Evolutionary conservation across 2,329 filamentous ascomycete species (phyloP), one percentile per base, ranked within the genome.

Genomic region (Ascochyta pisi): DNA sequence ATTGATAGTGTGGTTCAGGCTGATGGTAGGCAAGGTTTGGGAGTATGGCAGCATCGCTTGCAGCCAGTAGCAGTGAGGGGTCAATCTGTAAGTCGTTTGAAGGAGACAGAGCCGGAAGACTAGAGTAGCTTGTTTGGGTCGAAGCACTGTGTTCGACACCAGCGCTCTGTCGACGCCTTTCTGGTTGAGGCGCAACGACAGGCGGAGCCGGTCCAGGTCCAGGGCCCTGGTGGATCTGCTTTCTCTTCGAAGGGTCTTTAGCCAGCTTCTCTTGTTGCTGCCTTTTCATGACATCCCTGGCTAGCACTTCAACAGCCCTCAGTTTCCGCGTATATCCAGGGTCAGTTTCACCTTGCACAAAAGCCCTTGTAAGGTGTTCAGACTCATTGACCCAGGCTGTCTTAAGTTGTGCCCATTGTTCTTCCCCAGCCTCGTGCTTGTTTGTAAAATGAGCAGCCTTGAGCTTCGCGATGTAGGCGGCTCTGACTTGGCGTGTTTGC

Each of bases 251-350:
- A 2, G 81, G 77, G 65, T 86, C 79, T 51, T 82, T 80, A 62
- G 84, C 85, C 0, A 79, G 80, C 56, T 85, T 83, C 61, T 90
- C 87, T 65, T 91, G 88, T 33, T 88, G 84, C 49, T 89, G 81
- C 43, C 91, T 83, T 76, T 93, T 93, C 83, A 91, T 88, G 16
- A 91, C 88, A 74, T 94, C 90, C 47, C 87, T 83, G 48, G 89
- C 89, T 3, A 95, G 77, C 0, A 89, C 81, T 58, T 93, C 89
- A 42, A 93, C 73, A 1, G 89, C 89, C 62, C 84, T 87, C 31
- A 85, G 70, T 70, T 87, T 90, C 41, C 79, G 75, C 22, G 76
- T 67, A 51, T 86, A 80, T 22, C 82, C 77, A 2, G 83, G 80
- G 59, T 88, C 84, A 1, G 78, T 73, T 13, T 80, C 76, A 3